A percentile compares a stretch with the other conserved stretches of the same genome.
phyloP scores from a whole-genome alignment of 345 rosid genomes.

The Passiflora organensis region DNA sequence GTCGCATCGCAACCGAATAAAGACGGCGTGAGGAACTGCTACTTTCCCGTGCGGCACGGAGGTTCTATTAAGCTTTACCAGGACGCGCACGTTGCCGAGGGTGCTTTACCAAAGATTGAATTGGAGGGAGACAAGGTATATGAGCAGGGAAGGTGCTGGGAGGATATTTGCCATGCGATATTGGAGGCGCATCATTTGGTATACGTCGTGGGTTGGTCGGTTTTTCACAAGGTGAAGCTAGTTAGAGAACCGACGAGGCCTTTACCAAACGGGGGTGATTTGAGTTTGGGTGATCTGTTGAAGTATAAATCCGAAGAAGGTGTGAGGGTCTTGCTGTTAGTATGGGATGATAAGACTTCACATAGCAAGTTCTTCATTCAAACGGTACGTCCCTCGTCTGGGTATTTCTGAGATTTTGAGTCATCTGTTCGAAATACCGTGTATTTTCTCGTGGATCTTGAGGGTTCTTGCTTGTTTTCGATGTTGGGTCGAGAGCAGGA shows the following conservation, averaged over 20 bases:
- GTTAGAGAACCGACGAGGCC: conserved; percentile 57
- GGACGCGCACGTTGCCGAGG: conserved; percentile 68
- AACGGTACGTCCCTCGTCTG: conserved; percentile 39
- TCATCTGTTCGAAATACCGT: no score
- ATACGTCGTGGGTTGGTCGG: conserved; percentile 78
- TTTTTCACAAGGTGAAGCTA: conserved; percentile 64
- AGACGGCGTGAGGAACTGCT: conserved; percentile 43
- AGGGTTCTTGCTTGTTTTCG: no score
- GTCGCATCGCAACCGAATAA: conserved; percentile 29
- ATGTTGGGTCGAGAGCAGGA: conserved; percentile 32
- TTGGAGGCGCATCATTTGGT: conserved; percentile 84
- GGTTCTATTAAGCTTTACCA: conserved; percentile 63
- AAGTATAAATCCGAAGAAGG: conserved; percentile 89
- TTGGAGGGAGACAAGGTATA: conserved; percentile 49
- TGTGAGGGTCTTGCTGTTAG: conserved; percentile 67
- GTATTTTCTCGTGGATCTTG: background rate
- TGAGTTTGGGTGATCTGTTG: conserved; percentile 65
- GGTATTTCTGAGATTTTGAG: no score
- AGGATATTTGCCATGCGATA: conserved; percentile 80
- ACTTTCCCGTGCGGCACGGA: conserved; percentile 65
- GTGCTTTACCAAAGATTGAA: conserved; percentile 43
- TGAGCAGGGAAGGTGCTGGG: conserved; percentile 69
- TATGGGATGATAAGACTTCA: conserved; percentile 96
- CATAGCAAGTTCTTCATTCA: conserved; percentile 62
- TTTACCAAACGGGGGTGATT: conserved; percentile 56